These are phyloP conservation scores for Protomyces arabidopsidicola DNA, from an alignment of 1,139 yeast species.

Conservation along the genomic window DNA sequence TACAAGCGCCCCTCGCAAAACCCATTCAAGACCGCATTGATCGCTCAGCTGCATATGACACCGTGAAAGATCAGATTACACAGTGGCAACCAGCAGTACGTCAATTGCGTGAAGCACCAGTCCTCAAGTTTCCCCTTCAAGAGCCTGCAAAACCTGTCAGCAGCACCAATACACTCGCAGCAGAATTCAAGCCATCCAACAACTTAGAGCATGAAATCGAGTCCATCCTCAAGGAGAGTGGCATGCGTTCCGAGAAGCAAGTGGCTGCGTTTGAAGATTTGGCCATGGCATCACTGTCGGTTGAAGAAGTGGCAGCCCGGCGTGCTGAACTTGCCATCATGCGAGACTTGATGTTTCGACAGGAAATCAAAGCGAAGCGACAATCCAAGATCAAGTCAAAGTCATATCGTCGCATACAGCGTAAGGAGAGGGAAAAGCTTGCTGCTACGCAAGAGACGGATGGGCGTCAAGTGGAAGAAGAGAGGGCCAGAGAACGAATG, in stretches of 20 bases:
- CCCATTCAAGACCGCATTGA: slow-evolving; percentile 82
- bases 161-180: slow-evolving; percentile 44
- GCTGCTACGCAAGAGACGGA: slow-evolving; percentile 39
- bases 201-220: slow-evolving; percentile 68
- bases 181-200: slow-evolving; percentile 52
- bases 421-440: slow-evolving; percentile 69
- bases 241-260: slow-evolving; percentile 65
- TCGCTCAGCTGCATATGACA: slow-evolving; percentile 83
- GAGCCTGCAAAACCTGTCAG: slow-evolving; percentile 41
- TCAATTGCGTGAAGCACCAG: slow-evolving; percentile 77
- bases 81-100: slow-evolving; percentile 85
- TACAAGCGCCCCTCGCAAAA: slow-evolving; percentile 77
- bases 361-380: slow-evolving; percentile 83
- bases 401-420: slow-evolving; percentile 76
- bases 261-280: slow-evolving; percentile 83
- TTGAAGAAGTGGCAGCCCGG: slow-evolving; percentile 72
- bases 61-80: slow-evolving; percentile 77
- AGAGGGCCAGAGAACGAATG: slow-evolving; percentile 91
- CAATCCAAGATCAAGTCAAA: slow-evolving; percentile 92
- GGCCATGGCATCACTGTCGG: slow-evolving; percentile 67
- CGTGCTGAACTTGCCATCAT: slow-evolving; percentile 79
- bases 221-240: slow-evolving; percentile 57
- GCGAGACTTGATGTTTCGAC: slow-evolving; percentile 95
- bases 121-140: slow-evolving; percentile 65
- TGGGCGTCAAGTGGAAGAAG: slow-evolving; percentile 55